Evolutionary conservation across 768 basidiomycete species (phyloP), one percentile per base, ranked within the genome.

Genomic region (Cystobasidium tubakii): DNA sequence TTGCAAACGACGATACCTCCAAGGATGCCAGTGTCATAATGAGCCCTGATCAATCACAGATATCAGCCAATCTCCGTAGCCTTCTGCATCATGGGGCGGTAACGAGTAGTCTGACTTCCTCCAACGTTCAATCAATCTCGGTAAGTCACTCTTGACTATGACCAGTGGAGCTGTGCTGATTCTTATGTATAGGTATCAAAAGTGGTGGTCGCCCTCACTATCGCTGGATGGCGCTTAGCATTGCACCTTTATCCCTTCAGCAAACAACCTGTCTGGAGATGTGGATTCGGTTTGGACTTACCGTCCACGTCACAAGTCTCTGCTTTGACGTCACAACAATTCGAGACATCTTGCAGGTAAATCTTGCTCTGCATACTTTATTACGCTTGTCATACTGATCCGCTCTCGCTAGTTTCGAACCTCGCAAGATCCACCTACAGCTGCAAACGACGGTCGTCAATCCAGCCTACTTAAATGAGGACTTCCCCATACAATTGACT

Each of bases 401-500:
- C n/a, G n/a, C n/a, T n/a, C n/a, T n/a, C n/a, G n/a, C 10, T 43
- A 19, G 57, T 43, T 39, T 39, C 29, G 19, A 13, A 0, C 13
- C 9, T 46, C 78, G 83, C 27, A 79, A 83, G 44, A 69, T 73
- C 7, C 84, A 88, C 75, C 19, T 55, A 23, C 55, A 25, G 15
- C 39, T 71, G 31, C 9, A 55, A 25, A 19, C 44, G 7, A 4
- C 34, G 19, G 12, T 19, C 31, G 17, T 21, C 39, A 60, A 12
- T 0, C 89, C 90, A 0, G 91, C 91, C 0, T 90, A 88, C 80
- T 81, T 95, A 42, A 88, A 90, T 75, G 94, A 96, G 80, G 84
- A 85, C 55, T 90, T 89, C 78, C 88, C 89, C 0, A 88, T 97
- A 76, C 79, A 80, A 13, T 83, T 97, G 50, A 84, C 86, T 57